Evolutionary conservation across 2,329 filamentous ascomycete genomes (phyloP).

Genomic region (Alternaria tenuissima): DNA sequence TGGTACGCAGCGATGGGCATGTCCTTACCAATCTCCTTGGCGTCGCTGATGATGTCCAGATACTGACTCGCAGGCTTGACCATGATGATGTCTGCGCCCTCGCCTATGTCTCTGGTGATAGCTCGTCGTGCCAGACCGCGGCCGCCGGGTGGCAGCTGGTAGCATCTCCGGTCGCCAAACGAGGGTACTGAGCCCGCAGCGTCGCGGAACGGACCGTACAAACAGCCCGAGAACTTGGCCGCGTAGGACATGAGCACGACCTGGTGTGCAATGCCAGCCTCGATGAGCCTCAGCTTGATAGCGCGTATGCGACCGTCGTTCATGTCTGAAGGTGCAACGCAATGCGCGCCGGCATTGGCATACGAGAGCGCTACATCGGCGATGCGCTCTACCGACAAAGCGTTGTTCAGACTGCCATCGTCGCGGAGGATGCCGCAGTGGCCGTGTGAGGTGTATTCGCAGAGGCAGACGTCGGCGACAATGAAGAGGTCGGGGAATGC

Average conservation of each 20-base stretch:
- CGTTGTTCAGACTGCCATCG: slow-evolving; percentile 92
- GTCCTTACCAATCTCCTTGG: slow-evolving; percentile 91
- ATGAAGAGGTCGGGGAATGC: slow-evolving; percentile 92
- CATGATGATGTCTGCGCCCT: slow-evolving; percentile 98
- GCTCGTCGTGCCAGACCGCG: slow-evolving; percentile 90
- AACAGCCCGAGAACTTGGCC: slow-evolving; percentile 94
- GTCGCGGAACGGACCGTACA: slow-evolving; percentile 97
- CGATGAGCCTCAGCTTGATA: slow-evolving; percentile 97
- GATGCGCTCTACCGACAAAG: slow-evolving; percentile 90
- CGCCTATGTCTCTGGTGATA: slow-evolving; percentile 86
- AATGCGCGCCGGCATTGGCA: slow-evolving; percentile 93
- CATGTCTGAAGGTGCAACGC: slow-evolving; percentile 97
- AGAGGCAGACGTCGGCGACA: slow-evolving; percentile 91
- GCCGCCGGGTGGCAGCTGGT: slow-evolving; percentile 92
- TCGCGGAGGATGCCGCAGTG: slow-evolving; percentile 96
- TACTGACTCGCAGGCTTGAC: slow-evolving; percentile 97
- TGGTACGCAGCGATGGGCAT: slow-evolving; percentile 96
- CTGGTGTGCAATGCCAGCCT: slow-evolving; percentile 89
- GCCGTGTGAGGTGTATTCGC: slow-evolving; percentile 97
- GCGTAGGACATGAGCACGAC: slow-evolving; percentile 97
- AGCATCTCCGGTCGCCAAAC: slow-evolving; percentile 95
- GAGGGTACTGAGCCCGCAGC: slow-evolving; percentile 89
- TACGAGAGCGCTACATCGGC: slow-evolving; percentile 98
- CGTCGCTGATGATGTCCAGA: slow-evolving; percentile 96
- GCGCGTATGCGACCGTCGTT: slow-evolving; percentile 97